These are phyloP conservation scores for Grosmannia penicillata DNA, from an alignment of 2,329 filamentous ascomycete species.

Conservation along the genomic window DNA sequence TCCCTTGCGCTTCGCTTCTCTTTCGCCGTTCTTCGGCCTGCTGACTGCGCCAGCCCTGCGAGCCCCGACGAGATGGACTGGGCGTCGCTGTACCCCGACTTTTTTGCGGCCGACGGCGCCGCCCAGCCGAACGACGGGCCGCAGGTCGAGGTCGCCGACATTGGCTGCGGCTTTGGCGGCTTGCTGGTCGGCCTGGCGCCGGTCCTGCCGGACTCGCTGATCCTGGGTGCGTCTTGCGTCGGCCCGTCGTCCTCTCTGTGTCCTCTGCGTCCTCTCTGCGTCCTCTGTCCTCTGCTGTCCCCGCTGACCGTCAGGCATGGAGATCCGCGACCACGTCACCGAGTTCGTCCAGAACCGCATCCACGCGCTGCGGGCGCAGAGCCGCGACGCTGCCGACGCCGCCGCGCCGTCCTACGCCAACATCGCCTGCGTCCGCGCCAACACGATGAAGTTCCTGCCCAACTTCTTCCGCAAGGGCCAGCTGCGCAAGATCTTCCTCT, in stretches of 20 bases:
- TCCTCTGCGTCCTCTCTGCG: background rate
- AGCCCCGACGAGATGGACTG: slow-evolving; percentile 82
- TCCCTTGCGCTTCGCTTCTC: background rate
- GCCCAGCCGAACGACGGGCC: background rate
- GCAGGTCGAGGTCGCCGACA: slow-evolving; percentile 76
- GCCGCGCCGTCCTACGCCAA: slow-evolving; percentile 54
- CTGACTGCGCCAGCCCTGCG: slow-evolving; percentile 43
- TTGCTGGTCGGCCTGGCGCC: slow-evolving; percentile 76
- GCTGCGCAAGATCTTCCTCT: slow-evolving; percentile 86
- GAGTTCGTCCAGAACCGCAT: slow-evolving; percentile 85
- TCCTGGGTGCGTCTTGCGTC: slow-evolving; percentile 46
- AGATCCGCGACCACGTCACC: slow-evolving; percentile 82
- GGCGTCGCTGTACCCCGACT: slow-evolving; percentile 70
- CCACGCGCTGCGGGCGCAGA: slow-evolving; percentile 60
- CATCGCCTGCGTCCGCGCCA: slow-evolving; percentile 74
- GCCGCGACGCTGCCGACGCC: slow-evolving; percentile 13
- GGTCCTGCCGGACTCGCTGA: slow-evolving; percentile 63
- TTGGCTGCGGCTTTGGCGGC: slow-evolving; percentile 92
- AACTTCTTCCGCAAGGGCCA: slow-evolving; percentile 82
- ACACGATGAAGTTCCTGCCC: slow-evolving; percentile 98
- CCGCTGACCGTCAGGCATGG: slow-evolving; percentile 48
- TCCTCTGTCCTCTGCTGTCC: slow-evolving; percentile 8
- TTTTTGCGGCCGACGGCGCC: slow-evolving; percentile 22
- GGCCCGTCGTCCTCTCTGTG: background rate
- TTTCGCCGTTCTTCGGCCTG: background rate